Base-by-base conservation (phyloP, 2,329 filamentous ascomycete species). In the Elsinoe fawcettii region DNA sequence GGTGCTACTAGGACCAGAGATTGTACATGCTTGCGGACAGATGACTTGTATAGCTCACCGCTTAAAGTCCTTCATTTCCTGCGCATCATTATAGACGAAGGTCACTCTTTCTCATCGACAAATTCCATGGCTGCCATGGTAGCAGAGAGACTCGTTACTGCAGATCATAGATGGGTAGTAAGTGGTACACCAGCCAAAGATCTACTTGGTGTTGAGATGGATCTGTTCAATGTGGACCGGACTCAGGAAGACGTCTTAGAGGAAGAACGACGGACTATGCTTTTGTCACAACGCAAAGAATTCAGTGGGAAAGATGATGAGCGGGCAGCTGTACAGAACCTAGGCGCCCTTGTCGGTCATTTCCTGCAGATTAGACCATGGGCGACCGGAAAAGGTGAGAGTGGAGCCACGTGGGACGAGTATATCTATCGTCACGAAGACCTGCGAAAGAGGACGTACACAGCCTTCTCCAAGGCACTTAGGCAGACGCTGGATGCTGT, bases 41-140 rank as follows among this genome's bases (percentile, higher is more conserved):
- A 73, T 4, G 69, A 69, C 61, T 36, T 73, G 58, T 80, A 83
- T 30, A 68, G 78, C 8, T 87, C 83, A 1, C 81, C 86, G 0
- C 71, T 96, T 16, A 82, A 83, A 37, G 71, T 81, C 6, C 71
- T 96, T 2, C 90, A 89, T 63, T 96, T 92, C 79, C 85, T 96
- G 64, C 80, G 92, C 1, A 85, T 95, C 47, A 91, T 97, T 46
- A 86, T 95, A 16, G 92, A 97, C 62, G 92, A 96, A 75, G 92
- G 92, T 0, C 90, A 96, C 68, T 87, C 81, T 59, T 84, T 96
- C 59, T 88, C 89, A 0, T 86, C 87, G 36, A 81, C 80, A 0
- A 79, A 72, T 2, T 89, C 83, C 1, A 79, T 75, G 46, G 80
- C 82, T 30, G 75, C 80, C 4, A 68, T 77, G 14, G 74, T 84